Evolutionary conservation across 345 rosid species (phyloP).

Genomic region (thale cress (Arabidopsis thaliana)): TAIR10.1 NC_003074.8:571501-572000

Average conservation of each 20-base stretch:
- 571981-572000: constrained; percentile 18
- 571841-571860: neutral
- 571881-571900: constrained; percentile 33
- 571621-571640: constrained; percentile 30
- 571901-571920: neutral
- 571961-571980: constrained; percentile 5
- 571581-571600: constrained; percentile 36
- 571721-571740: constrained; percentile 48
- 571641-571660: constrained; percentile 32
- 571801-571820: constrained; percentile 23
- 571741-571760: constrained; percentile 47
- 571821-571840: constrained; percentile 21
- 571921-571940: neutral
- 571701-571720: constrained; percentile 46
- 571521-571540: constrained; percentile 45
- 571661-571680: constrained; percentile 37
- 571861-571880: constrained; percentile 12
- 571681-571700: constrained; percentile 47
- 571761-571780: constrained; percentile 20
- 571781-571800: constrained; percentile 21
- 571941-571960: neutral
- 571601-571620: constrained; percentile 34
- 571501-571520: constrained; percentile 55
- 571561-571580: constrained; percentile 50
- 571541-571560: constrained; percentile 44